Evolutionary conservation across 192 early-diverging fungal genomes (phyloP), one percentile per base, ranked within the genome.

Genomic region (Rhizophagus prolifer): DNA sequence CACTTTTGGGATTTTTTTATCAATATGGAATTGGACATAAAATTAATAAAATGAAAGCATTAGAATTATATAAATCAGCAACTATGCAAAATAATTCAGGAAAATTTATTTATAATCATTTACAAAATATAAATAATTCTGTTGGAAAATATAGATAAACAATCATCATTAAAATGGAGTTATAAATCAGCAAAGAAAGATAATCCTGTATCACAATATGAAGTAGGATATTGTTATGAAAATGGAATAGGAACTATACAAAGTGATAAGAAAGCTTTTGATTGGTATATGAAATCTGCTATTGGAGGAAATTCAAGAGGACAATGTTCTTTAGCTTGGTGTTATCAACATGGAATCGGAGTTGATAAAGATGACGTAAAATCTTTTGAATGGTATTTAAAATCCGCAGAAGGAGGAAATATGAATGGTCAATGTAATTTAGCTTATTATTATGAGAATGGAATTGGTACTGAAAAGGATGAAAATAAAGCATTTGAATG

Each of bases 401-500:
- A 58, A 28, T 54, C 75, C 0, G 74, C 61, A 2, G 36, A 75
- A 16, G 21, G 61, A 28, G 59, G 36, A 25, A 64, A 64, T n/a
- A 58, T 31, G 3, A 44, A 75, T 9, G 60, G 86, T 19, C 87
- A 89, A 76, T 89, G 80, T 82, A 89, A 88, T 78, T 80, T 95
- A 12, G 94, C 93, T 12, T 94, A 89, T 77, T 95, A 93, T 74
- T 95, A 92, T 75, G 92, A 91, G 26, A 91, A 94, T 81, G 94
- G 82, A 7, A 88, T 92, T 74, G 94, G 90, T 26, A 84, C 84
- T 7, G 87, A 85, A 25, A 89, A 91, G 80, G 89, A 92, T 78
- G 86, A 88, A 30, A 77, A 65, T 13, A 80, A 83, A 50, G 94
- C 94, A 25, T 87, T 95, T 74, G 72, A 83, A 77, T 88, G 87